Evolutionary conservation across 768 basidiomycete genomes (phyloP), one percentile per base, ranked within the genome.

Genomic region (Exsudoporus frostii): DNA sequence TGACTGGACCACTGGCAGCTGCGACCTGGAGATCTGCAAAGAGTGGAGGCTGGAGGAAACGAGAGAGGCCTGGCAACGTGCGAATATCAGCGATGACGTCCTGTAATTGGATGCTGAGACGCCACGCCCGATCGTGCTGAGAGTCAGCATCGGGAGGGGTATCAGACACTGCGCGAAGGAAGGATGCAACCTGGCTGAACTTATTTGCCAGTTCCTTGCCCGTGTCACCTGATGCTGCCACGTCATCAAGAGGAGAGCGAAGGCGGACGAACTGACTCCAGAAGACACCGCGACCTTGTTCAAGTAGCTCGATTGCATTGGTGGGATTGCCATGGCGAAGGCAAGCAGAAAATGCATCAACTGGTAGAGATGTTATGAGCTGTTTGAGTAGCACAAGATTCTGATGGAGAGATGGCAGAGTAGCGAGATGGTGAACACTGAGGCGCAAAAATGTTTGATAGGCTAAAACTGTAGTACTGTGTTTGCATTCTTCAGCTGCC

Each of bases 261-360:
- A 65, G 56, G n/a, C 62, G 62, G 4, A 46, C 19, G 11, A 65
- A 15, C 42, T 61, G 54, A 1, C 51, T 46, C 66, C 64, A 67
- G 30, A 67, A 51, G 3, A 65, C 24, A 1, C 53, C 53, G 13
- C 66, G 52, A 11, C 65, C 65, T 19, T 65, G 65, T 47, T 66
- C 66, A 4, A 73, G 56, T 56, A 71, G 70, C 48, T 74, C 68
- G 7, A 73, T 51, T 38, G 64, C 65, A 9, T 40, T 37, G 7
- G 62, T 36, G 4, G 40, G 51, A 27, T 53, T 30, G 5, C 45
- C 46, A 14, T 42, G 17, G 1, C 48, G 56, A 22, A 66, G 61
- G 33, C 58, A 59, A 15, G 54, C 50, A 0, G 55, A 56, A 29
- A 53, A 54, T 4, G 38, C 47, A 32, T 63, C 58, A 2, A 48